These are phyloP conservation scores for Monosporascus sp. DNA, from an alignment of 2,329 filamentous ascomycete genomes.

Conservation along the genomic window DNA sequence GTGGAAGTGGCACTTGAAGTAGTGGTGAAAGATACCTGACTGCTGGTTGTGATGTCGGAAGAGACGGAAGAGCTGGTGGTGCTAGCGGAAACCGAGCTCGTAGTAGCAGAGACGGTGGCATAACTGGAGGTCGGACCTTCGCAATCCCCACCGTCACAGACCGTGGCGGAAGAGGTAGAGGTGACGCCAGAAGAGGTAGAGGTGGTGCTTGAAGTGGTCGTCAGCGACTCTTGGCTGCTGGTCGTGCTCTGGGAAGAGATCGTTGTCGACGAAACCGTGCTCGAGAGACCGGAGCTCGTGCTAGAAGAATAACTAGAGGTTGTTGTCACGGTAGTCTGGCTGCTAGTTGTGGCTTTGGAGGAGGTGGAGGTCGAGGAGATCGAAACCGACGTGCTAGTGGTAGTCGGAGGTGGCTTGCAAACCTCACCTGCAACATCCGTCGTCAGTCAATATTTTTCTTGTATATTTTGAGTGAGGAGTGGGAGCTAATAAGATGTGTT, in stretches of 20 bases:
- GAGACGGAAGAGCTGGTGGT: background rate
- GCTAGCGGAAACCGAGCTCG: no score
- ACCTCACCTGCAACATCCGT: slow-evolving; percentile 11
- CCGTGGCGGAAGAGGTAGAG: background rate
- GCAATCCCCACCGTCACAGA: background rate
- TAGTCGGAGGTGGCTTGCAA: slow-evolving; percentile 5
- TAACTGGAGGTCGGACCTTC: background rate
- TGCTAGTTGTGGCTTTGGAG: background rate
- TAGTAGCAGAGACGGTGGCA: background rate
- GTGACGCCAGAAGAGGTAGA: slow-evolving; percentile 1
- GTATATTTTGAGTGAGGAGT: no score
- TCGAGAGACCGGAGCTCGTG: background rate
- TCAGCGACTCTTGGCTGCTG: background rate
- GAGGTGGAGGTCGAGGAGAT: background rate
- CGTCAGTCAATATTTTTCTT: no score
- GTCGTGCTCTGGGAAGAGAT: no score
- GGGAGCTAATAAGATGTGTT: no score
- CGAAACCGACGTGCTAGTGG: background rate
- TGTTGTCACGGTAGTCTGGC: background rate
- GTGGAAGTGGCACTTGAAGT: background rate
- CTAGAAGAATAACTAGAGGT: background rate
- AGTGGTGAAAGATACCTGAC: background rate
- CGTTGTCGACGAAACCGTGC: no score
- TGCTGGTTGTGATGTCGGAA: background rate
- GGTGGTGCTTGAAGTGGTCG: background rate